Conservation (phyloP, 2,329 filamentous ascomycete genomes). For the Daldinia sp. region DNA sequence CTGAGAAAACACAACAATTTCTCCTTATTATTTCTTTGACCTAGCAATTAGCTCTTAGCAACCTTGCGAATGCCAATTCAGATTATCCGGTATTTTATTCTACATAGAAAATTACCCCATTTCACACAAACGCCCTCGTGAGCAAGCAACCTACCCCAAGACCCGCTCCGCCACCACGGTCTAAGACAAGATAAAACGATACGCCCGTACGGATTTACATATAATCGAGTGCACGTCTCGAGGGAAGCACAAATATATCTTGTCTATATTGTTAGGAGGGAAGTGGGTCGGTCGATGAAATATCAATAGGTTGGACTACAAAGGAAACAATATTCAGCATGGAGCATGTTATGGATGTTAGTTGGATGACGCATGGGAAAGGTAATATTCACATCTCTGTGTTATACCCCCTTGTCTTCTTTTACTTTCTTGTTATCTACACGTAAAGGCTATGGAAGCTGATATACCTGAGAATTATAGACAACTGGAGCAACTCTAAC, state of each 20-base stretch:
- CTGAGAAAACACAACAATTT: conserved; percentile 9
- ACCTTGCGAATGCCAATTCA: conserved; percentile 4
- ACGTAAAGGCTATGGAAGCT: conserved; percentile 14
- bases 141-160: conserved; percentile 29
- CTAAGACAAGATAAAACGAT: conserved; percentile 11
- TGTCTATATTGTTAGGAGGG: not conserved
- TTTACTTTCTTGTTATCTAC: not conserved
- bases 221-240: conserved; percentile 1
- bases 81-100: conserved; percentile 1
- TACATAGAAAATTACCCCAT: conserved; percentile 5
- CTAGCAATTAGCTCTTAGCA: not conserved
- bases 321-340: conserved; percentile 55
- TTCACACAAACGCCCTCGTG: conserved; percentile 12
- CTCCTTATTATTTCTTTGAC: conserved; percentile 12
- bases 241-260: not conserved
- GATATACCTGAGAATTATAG: conserved; percentile 30
- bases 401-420: not conserved
- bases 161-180: conserved; percentile 27
- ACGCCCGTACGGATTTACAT: conserved; percentile 16
- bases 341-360: conserved; percentile 87
- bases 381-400: conserved; percentile 57
- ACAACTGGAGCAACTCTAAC: conserved; percentile 40
- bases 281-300: conserved; percentile 9
- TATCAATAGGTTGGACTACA: conserved; percentile 4
- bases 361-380: conserved; percentile 88